Percentiles rank a stretch among this genome's conserved stretches.
phyloP scores from a whole-genome alignment of 176 grass and related monocot genomes.

The Alloteropsis semialata region DNA sequence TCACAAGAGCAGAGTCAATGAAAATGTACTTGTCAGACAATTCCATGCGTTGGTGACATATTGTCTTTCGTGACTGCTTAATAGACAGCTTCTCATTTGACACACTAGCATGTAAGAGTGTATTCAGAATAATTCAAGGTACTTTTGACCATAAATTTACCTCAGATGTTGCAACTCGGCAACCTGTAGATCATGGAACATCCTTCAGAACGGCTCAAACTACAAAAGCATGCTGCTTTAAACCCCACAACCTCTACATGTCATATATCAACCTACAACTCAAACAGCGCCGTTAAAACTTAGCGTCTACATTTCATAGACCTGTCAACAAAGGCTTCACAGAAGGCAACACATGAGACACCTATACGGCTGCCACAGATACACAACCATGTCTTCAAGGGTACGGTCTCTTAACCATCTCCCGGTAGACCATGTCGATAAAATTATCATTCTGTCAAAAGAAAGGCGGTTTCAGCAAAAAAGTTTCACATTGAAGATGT shows the following conservation, averaged over 20 bases:
- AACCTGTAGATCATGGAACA: background rate
- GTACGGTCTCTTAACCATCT: constrained; percentile 49
- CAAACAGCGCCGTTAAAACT: background rate
- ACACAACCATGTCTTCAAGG: background rate
- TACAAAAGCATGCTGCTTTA: background rate
- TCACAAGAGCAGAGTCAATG: no score
- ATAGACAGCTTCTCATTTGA: background rate
- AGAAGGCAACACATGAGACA: constrained; percentile 17
- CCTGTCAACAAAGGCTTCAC: background rate
- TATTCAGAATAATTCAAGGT: background rate
- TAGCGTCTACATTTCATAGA: background rate
- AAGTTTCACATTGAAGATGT: background rate
- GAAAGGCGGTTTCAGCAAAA: constrained; percentile 1
- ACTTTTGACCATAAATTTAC: background rate
- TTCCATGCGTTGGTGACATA: background rate
- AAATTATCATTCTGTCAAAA: constrained; percentile 54
- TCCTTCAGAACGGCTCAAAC: background rate
- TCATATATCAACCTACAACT: background rate
- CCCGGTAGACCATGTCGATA: constrained; percentile 56
- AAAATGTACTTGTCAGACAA: background rate
- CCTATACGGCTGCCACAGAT: background rate
- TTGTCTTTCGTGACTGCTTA: no score
- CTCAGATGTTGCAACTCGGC: background rate
- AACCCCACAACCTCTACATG: background rate
- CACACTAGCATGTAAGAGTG: background rate